phyloP scores from a whole-genome alignment of 768 basidiomycete species.

The Leccinum rimulosum region DNA sequence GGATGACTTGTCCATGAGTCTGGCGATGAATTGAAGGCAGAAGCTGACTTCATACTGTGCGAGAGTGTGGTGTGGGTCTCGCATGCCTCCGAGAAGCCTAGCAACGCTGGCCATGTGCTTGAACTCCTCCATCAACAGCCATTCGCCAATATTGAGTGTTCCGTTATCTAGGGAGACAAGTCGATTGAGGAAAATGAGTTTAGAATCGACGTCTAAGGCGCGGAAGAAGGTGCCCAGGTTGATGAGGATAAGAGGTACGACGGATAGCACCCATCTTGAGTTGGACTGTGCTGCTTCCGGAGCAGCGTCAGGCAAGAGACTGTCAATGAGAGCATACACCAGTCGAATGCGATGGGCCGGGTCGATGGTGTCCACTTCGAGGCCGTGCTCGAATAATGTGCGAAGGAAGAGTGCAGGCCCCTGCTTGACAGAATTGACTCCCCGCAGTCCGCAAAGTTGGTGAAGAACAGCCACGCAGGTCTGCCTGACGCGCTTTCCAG shows the following conservation, averaged over 20 bases:
- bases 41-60: conserved; percentile 49
- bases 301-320: conserved; percentile 44
- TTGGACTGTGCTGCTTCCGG: conserved; percentile 30
- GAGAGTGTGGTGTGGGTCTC: conserved; percentile 37
- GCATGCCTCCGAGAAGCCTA: conserved; percentile 32
- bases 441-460: conserved; percentile 33
- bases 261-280: conserved; percentile 47
- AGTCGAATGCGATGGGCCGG: conserved; percentile 57
- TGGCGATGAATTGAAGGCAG: conserved; percentile 47
- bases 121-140: conserved; percentile 65
- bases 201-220: conserved; percentile 54
- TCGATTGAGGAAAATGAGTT: conserved; percentile 50
- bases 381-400: conserved; percentile 51
- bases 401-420: conserved; percentile 54
- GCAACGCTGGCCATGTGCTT: conserved; percentile 46
- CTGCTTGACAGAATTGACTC: conserved; percentile 32
- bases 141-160: conserved; percentile 40
- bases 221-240: conserved; percentile 57
- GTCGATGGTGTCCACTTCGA: conserved; percentile 42
- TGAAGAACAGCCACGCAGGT: conserved; percentile 52
- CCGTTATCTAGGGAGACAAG: conserved; percentile 53
- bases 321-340: conserved; percentile 54
- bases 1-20: conserved; percentile 42
- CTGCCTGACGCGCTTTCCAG: conserved; percentile 42
- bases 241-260: conserved; percentile 55